Evolutionary conservation across 371 early-diverging fungal genomes (phyloP).

Genomic region (Mortierella sp.): DNA sequence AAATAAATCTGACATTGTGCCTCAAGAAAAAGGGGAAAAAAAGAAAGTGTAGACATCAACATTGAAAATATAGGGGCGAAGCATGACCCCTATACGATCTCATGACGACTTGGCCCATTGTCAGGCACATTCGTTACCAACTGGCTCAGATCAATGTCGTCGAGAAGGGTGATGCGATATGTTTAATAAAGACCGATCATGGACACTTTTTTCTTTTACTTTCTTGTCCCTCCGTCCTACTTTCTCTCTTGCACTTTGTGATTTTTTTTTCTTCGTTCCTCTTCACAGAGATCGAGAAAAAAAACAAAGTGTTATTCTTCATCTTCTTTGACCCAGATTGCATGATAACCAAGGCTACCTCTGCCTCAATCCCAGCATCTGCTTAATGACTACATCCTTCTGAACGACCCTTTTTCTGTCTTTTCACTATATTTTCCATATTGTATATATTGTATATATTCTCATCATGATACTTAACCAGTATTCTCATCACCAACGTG

Average conservation of each 20-base stretch:
- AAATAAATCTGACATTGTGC: background rate
- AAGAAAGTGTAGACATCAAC: background rate
- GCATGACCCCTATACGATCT: conserved; percentile 18
- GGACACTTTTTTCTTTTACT: background rate
- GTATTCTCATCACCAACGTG: no score
- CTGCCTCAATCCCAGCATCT: background rate
- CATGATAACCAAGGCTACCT: background rate
- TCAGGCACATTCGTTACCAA: background rate
- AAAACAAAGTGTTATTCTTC: background rate
- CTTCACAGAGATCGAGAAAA: conserved; percentile 6
- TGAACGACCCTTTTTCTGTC: conserved; percentile 4
- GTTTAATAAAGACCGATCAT: background rate
- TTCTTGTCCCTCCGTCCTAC: background rate
- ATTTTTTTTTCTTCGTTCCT: conserved; percentile 1
- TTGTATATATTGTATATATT: conserved; percentile 4
- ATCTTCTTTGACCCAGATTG: background rate
- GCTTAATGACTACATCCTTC: conserved; percentile 8
- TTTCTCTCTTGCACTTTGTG: background rate
- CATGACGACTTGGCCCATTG: conserved; percentile 16
- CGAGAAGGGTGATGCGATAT: background rate
- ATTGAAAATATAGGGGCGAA: conserved; percentile 3
- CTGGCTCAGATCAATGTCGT: background rate
- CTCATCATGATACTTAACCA: background rate
- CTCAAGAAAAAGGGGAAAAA: background rate
- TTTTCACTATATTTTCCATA: background rate